Percentiles rank a stretch among this genome's conserved stretches.
Evolutionary conservation across 2,329 filamentous ascomycete species (phyloP).

Genomic region (Grosmannia clavigera): DNA sequence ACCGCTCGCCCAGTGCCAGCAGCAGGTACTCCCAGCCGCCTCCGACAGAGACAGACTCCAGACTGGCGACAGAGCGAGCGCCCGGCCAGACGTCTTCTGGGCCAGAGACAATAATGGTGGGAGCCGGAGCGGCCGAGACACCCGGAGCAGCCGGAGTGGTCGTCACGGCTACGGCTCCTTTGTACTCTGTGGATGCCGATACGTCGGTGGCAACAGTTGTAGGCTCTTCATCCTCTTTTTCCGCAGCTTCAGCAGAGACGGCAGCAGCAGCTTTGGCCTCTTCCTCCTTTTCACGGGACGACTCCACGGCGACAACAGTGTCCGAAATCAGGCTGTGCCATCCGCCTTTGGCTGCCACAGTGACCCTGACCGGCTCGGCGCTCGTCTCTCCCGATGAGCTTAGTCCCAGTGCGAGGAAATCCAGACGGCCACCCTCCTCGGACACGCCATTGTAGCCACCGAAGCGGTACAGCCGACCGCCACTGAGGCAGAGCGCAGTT

Average conservation of each 20-base stretch:
- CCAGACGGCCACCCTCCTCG: conserved; percentile 60
- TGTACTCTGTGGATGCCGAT: conserved; percentile 11
- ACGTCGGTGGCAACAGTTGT: neutral
- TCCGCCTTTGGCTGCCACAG: conserved; percentile 32
- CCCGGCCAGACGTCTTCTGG: conserved; percentile 30
- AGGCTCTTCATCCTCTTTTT: conserved; percentile 7
- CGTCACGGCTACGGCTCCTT: conserved; percentile 15
- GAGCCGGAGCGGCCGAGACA: neutral
- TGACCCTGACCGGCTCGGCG: conserved; percentile 31
- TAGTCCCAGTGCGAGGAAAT: conserved; percentile 49
- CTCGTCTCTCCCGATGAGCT: conserved; percentile 39
- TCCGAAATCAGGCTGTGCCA: conserved; percentile 34
- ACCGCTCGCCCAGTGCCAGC: conserved; percentile 45
- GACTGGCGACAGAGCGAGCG: conserved; percentile 37
- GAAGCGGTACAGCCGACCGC: conserved; percentile 60
- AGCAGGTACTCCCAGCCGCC: conserved; percentile 51
- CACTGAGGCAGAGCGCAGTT: conserved; percentile 50
- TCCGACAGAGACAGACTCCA: conserved; percentile 45
- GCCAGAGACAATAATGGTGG: conserved; percentile 9
- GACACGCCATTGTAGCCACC: conserved; percentile 63
- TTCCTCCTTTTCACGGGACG: conserved; percentile 14
- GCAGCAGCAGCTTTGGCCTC: conserved; percentile 13
- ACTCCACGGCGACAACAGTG: conserved; percentile 6
- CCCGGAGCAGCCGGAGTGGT: neutral
- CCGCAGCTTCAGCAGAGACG: conserved; percentile 8